Percentiles rank a stretch among this genome's conserved stretches.
Evolutionary conservation across 208 protist species (phyloP).

Genomic region (Angomonas desouzai): DNA sequence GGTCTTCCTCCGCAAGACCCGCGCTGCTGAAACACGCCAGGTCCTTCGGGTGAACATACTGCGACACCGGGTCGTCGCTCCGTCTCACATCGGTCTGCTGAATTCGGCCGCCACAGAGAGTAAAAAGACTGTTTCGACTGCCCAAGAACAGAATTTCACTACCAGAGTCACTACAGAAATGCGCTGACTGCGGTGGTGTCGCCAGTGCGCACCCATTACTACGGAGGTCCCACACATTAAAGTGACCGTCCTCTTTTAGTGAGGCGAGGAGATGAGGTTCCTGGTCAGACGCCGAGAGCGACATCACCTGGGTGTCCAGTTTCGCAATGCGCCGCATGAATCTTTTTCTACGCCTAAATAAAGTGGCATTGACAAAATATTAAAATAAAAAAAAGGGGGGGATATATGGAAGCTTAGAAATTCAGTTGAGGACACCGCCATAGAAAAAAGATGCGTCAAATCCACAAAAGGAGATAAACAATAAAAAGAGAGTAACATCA

Average conservation of each 20-base stretch:
- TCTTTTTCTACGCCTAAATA: background rate
- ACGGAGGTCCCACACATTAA: slow-evolving; percentile 20
- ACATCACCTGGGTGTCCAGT: slow-evolving; percentile 33
- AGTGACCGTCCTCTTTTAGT: slow-evolving; percentile 39
- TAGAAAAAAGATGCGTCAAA: too few species aligned
- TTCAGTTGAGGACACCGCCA: too few species aligned
- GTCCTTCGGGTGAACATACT: slow-evolving; percentile 40
- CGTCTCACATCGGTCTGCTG: slow-evolving; percentile 51
- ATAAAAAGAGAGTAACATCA: background rate
- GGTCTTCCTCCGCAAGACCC: background rate
- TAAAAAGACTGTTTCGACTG: slow-evolving; percentile 36
- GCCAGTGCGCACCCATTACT: background rate
- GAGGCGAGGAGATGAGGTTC: slow-evolving; percentile 40
- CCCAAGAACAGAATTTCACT: slow-evolving; percentile 41
- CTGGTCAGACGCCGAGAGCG: slow-evolving; percentile 28
- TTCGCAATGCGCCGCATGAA: slow-evolving; percentile 50
- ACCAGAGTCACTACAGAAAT: background rate
- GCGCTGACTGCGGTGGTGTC: background rate
- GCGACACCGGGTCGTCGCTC: slow-evolving; percentile 12
- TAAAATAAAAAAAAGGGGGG: background rate
- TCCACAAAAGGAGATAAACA: background rate
- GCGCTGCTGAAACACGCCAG: slow-evolving; percentile 26
- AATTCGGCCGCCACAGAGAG: slow-evolving; percentile 37
- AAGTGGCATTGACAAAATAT: slow-evolving; percentile 8
- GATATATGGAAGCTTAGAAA: too few species aligned